Evolutionary conservation across 139 green algal species (phyloP).

Genomic region (Chlamydomonas asymmetrica): DNA sequence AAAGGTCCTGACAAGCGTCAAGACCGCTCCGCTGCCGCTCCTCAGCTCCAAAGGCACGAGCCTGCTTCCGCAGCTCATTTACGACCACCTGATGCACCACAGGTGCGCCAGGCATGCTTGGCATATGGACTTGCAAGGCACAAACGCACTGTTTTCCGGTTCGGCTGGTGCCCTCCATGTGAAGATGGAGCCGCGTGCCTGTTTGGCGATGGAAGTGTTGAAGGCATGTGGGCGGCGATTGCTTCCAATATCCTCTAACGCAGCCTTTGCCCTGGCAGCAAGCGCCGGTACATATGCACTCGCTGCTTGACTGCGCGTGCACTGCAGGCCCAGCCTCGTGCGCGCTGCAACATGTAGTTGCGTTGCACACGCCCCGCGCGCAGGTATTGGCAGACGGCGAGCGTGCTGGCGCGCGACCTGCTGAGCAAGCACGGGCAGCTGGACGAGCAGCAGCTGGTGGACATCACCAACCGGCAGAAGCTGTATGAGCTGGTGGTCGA

Average conservation of each 20-base stretch:
- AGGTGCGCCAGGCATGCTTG: slow-evolving; percentile 44
- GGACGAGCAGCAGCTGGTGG: slow-evolving; percentile 17
- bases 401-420: slow-evolving; percentile 59
- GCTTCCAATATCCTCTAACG: too few species aligned
- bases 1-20: too few species aligned
- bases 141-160: background rate
- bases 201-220: background rate
- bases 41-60: slow-evolving; percentile 17
- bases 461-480: slow-evolving; percentile 34
- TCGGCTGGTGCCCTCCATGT: background rate
- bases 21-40: slow-evolving; percentile 37
- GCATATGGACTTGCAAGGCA: background rate
- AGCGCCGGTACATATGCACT: slow-evolving; percentile 4
- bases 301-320: slow-evolving; percentile 20
- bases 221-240: too few species aligned
- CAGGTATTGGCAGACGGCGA: slow-evolving; percentile 56
- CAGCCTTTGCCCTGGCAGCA: background rate
- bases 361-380: too few species aligned
- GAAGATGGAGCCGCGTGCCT: background rate
- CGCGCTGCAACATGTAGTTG: too few species aligned
- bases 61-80: slow-evolving; percentile 64
- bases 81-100: slow-evolving; percentile 71
- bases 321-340: background rate
- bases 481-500: slow-evolving; percentile 34
- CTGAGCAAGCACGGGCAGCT: slow-evolving; percentile 21